Percentiles rank a stretch among this genome's conserved stretches.
phyloP scores from a whole-genome alignment of 805 yeast species.

The Saccharomycopsis vini region DNA sequence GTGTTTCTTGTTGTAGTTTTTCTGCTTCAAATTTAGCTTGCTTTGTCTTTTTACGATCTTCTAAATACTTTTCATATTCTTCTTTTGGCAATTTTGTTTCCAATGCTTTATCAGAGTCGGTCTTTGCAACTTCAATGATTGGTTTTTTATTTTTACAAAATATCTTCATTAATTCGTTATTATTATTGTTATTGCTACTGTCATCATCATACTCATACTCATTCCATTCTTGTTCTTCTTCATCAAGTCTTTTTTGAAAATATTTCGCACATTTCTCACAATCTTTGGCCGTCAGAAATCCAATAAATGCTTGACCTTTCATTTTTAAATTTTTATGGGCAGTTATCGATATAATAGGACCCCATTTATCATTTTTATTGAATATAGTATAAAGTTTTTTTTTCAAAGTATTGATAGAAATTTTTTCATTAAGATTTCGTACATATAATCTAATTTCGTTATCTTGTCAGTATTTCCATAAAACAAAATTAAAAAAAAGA shows the following conservation, averaged over 20 bases:
- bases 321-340: slow-evolving; percentile 54
- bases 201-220: slow-evolving; percentile 11
- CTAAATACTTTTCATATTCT: slow-evolving; percentile 18
- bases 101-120: slow-evolving; percentile 22
- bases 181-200: too few relatives aligned
- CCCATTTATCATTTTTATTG: slow-evolving; percentile 26
- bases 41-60: slow-evolving; percentile 19
- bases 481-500: too few relatives aligned
- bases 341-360: slow-evolving; percentile 36
- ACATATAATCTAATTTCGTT: slow-evolving; percentile 38
- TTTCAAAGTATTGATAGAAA: slow-evolving; percentile 44
- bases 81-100: slow-evolving; percentile 14
- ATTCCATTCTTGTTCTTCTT: slow-evolving; percentile 20
- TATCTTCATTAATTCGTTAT: too few relatives aligned
- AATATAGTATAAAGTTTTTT: slow-evolving; percentile 35
- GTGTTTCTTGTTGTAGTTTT: too few relatives aligned
- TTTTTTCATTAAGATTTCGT: slow-evolving; percentile 63
- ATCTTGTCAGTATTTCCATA: too few relatives aligned
- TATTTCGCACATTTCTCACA: slow-evolving; percentile 4
- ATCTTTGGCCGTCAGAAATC: slow-evolving; percentile 34
- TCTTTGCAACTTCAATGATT: slow-evolving; percentile 23
- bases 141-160: too few relatives aligned
- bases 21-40: slow-evolving; percentile 20
- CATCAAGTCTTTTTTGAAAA: slow-evolving; percentile 28
- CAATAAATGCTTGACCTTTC: slow-evolving; percentile 79